phyloP scores from a whole-genome alignment of 148 eudicot genomes.

The Rhododendron ferrugineum region DNA sequence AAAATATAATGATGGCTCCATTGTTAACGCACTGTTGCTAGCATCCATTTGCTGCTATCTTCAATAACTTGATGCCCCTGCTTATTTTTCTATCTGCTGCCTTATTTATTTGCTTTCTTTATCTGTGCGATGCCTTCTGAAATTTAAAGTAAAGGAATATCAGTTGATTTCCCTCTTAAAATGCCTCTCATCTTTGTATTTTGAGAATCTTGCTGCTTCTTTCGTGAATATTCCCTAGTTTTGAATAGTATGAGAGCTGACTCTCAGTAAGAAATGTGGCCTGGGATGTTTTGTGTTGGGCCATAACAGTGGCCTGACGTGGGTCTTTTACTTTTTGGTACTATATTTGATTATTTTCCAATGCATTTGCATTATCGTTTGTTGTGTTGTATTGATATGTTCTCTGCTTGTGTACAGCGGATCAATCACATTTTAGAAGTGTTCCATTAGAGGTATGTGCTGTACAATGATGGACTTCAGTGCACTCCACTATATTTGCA shows the following conservation, averaged over 20 bases:
- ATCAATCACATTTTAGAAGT: constrained; percentile 24
- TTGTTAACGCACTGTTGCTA: background rate
- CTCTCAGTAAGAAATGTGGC: background rate
- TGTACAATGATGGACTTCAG: background rate
- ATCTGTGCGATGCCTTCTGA: background rate
- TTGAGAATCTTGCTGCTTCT: background rate
- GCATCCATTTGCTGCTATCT: background rate
- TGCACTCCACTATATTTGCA: background rate
- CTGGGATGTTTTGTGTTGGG: background rate
- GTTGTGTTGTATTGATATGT: constrained; percentile 9
- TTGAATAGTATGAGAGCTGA: background rate
- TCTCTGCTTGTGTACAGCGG: constrained; percentile 19
- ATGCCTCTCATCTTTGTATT: background rate
- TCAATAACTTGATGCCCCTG: background rate
- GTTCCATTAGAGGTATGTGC: constrained; percentile 28
- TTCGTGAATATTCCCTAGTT: background rate
- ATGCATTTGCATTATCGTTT: background rate
- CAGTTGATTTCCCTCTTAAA: background rate
- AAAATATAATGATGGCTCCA: background rate
- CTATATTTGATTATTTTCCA: background rate
- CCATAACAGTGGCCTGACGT: background rate
- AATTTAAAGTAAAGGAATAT: background rate
- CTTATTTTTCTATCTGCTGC: background rate
- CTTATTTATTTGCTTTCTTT: background rate
- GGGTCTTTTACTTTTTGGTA: background rate